Percentiles rank a stretch among this genome's conserved stretches.
These are phyloP conservation scores for Stentor coeruleus DNA, from an alignment of 73 alveolate species.

Conservation along the genomic window DNA sequence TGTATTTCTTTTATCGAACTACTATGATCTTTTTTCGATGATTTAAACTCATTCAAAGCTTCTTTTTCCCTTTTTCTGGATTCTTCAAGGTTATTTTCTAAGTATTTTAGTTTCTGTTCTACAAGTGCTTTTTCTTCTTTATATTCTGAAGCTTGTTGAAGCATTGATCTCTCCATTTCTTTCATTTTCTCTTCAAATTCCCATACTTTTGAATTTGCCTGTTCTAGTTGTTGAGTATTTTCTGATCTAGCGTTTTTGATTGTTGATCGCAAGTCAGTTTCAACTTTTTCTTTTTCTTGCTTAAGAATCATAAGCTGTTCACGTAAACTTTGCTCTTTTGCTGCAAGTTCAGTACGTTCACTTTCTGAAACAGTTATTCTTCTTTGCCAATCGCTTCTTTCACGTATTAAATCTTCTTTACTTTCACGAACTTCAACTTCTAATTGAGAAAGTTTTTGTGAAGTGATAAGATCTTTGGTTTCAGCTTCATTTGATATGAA, in stretches of 20 bases:
- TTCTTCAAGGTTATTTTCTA: neutral
- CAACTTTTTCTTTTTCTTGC: neutral
- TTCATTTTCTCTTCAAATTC: neutral
- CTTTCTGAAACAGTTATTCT: neutral
- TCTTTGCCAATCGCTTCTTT: neutral
- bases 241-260: neutral
- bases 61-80: slow-evolving; percentile 1
- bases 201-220: neutral
- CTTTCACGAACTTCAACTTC: neutral
- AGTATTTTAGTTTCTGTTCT: neutral
- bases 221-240: neutral
- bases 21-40: neutral
- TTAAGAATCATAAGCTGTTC: neutral
- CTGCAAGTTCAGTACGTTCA: neutral
- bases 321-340: neutral
- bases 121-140: neutral
- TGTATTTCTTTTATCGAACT: neutral
- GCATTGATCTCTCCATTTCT: neutral
- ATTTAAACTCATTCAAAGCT: neutral
- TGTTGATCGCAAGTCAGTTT: neutral
- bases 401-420: neutral
- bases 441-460: neutral
- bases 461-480: neutral
- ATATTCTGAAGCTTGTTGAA: neutral
- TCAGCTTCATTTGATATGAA: neutral